phyloP scores from a whole-genome alignment of 2,329 filamentous ascomycete species.

The Fusarium proliferatum region DNA sequence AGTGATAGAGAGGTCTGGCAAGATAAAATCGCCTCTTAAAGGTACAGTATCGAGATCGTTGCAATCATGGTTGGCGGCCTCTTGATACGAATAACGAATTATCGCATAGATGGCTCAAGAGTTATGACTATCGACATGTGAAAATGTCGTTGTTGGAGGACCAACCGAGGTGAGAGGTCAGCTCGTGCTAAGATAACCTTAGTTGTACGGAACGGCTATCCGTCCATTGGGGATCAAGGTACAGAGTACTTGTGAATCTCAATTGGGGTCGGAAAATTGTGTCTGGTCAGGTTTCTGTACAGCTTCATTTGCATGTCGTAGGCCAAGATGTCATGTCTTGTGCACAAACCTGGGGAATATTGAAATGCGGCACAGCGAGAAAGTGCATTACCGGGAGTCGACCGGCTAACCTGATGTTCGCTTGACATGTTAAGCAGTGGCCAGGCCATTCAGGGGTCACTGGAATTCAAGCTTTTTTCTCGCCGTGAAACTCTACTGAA shows the following conservation, averaged over 20 bases:
- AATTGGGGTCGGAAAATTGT: not conserved
- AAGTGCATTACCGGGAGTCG: conserved; percentile 2
- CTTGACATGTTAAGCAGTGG: not conserved
- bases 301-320: conserved; percentile 18
- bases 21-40: not conserved
- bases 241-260: conserved; percentile 16
- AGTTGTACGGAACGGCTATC: conserved; percentile 13
- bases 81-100: conserved; percentile 6
- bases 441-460: not conserved
- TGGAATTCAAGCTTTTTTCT: conserved; percentile 6
- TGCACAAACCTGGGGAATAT: conserved; percentile 20
- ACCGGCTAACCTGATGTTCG: not conserved
- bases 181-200: conserved; percentile 40
- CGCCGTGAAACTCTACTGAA: not conserved
- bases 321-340: not conserved
- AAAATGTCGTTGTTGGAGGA: conserved; percentile 6
- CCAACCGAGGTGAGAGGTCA: conserved; percentile 25
- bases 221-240: not conserved
- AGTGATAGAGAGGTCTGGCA: not conserved
- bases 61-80: not conserved
- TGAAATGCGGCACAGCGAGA: conserved; percentile 11
- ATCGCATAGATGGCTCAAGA: conserved; percentile 20
- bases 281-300: not conserved
- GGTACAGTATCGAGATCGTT: not conserved
- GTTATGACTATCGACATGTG: conserved; percentile 21